Percentiles rank a stretch among this genome's conserved stretches.
phyloP scores from a whole-genome alignment of 331 rosid genomes.

The Pyracantha coccinea region DNA sequence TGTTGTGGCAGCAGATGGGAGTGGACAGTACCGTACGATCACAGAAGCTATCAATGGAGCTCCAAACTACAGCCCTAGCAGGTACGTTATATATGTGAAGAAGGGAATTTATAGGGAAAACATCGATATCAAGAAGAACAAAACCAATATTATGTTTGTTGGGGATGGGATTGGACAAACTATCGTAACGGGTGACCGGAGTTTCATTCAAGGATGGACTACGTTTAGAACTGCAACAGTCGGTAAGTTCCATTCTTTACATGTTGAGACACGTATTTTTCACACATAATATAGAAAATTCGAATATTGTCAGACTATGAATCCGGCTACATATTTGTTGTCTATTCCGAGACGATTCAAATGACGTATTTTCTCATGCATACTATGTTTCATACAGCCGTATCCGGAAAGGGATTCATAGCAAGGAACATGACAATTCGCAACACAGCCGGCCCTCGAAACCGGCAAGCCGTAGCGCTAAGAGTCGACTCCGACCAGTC shows the following conservation, averaged over 20 bases:
- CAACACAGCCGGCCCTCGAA: slow-evolving; percentile 70
- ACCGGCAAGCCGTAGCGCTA: slow-evolving; percentile 77
- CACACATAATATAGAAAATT: no score
- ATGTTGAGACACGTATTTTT: neutral
- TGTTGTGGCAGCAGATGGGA: slow-evolving; percentile 77
- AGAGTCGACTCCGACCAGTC: slow-evolving; percentile 91
- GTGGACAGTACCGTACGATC: slow-evolving; percentile 58
- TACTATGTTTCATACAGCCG: slow-evolving; percentile 35
- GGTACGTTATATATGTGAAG: slow-evolving; percentile 64
- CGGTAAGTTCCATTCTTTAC: slow-evolving; percentile 32
- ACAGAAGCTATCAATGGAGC: slow-evolving; percentile 76
- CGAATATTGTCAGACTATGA: no score
- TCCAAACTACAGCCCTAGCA: slow-evolving; percentile 45
- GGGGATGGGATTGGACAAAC: slow-evolving; percentile 90
- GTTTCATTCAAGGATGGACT: slow-evolving; percentile 96
- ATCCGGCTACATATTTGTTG: neutral
- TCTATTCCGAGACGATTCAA: no score
- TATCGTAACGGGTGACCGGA: slow-evolving; percentile 52
- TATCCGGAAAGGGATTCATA: slow-evolving; percentile 80
- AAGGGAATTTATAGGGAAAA: slow-evolving; percentile 72
- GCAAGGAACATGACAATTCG: slow-evolving; percentile 78
- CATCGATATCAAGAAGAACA: slow-evolving; percentile 71
- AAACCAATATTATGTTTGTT: slow-evolving; percentile 67
- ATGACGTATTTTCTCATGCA: neutral
- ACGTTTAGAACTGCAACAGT: slow-evolving; percentile 90